Conservation (phyloP, 2,329 filamentous ascomycete species). For the Aureobasidium uvarum region DNA sequence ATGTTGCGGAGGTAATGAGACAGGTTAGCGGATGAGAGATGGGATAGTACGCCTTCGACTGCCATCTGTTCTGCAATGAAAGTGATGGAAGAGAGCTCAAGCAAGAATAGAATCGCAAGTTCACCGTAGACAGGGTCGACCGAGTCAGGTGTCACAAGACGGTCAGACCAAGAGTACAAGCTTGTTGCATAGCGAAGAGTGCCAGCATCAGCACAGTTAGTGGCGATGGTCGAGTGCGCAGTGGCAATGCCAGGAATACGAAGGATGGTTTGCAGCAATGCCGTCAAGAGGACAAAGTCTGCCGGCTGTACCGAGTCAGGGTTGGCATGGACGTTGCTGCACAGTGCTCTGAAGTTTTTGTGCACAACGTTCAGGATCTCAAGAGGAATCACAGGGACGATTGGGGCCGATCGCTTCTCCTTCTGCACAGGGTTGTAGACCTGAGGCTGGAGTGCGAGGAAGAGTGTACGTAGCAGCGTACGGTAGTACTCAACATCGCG, state of each 20-base stretch:
- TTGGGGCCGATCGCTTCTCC: slow-evolving; percentile 32
- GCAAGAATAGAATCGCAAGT: slow-evolving; percentile 81
- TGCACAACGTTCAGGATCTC: slow-evolving; percentile 79
- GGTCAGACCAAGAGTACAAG: slow-evolving; percentile 91
- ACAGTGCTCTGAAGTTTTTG: slow-evolving; percentile 77
- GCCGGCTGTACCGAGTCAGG: slow-evolving; percentile 55
- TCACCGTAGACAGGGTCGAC: slow-evolving; percentile 91
- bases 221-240: slow-evolving; percentile 51
- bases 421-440: slow-evolving; percentile 31
- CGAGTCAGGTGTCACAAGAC: slow-evolving; percentile 66
- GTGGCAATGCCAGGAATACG: slow-evolving; percentile 71
- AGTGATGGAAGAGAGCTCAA: slow-evolving; percentile 80
- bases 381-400: slow-evolving; percentile 60
- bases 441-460: slow-evolving; percentile 72
- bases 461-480: slow-evolving; percentile 77
- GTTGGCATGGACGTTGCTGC: slow-evolving; percentile 67
- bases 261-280: slow-evolving; percentile 80
- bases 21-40: slow-evolving; percentile 75
- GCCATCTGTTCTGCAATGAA: slow-evolving; percentile 85
- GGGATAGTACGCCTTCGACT: slow-evolving; percentile 76
- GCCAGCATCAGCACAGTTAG: slow-evolving; percentile 58
- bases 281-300: slow-evolving; percentile 83
- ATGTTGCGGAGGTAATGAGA: slow-evolving; percentile 69
- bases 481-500: slow-evolving; percentile 72
- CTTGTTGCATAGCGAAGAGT: slow-evolving; percentile 78